Conservation (phyloP, 306 rosid species). For the Vicia faba region DNA sequence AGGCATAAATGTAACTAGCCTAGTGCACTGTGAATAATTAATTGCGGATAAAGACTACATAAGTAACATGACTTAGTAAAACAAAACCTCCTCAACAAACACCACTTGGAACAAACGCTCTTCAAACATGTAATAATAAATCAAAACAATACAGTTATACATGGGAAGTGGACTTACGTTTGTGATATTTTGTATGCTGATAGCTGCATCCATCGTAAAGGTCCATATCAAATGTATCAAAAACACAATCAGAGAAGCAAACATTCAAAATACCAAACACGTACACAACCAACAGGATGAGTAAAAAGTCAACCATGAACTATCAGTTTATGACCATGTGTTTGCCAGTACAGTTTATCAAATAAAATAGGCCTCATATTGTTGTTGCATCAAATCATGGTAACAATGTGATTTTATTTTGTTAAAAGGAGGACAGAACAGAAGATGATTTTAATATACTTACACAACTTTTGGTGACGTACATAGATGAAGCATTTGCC, state of each 20-base stretch:
- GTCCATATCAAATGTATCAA: conserved; percentile 54
- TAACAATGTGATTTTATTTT: conserved; percentile 9
- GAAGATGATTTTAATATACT: conserved; percentile 38
- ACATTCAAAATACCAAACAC: conserved; percentile 20
- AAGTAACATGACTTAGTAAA: conserved; percentile 30
- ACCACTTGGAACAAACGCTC: conserved; percentile 18
- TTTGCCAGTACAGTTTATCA: neutral
- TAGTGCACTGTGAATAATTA: neutral
- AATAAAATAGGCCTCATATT: conserved; percentile 2
- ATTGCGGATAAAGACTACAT: conserved; percentile 2
- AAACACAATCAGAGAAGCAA: conserved; percentile 36
- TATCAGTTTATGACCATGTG: neutral
- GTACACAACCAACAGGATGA: conserved; percentile 9
- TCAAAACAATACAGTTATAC: conserved; percentile 29
- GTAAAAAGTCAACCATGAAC: conserved; percentile 12
- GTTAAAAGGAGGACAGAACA: conserved; percentile 9
- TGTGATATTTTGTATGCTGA: conserved; percentile 99
- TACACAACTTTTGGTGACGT: conserved; percentile 99
- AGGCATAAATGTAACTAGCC: conserved; percentile 14
- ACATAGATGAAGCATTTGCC: conserved; percentile 99
- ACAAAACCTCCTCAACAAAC: conserved; percentile 28
- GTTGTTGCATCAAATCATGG: conserved; percentile 18
- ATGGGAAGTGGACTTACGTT: conserved; percentile 73
- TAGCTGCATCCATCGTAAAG: conserved; percentile 71
- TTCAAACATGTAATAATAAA: conserved; percentile 13